phyloP scores from a whole-genome alignment of 768 basidiomycete species.

The Obba rivulosa region DNA sequence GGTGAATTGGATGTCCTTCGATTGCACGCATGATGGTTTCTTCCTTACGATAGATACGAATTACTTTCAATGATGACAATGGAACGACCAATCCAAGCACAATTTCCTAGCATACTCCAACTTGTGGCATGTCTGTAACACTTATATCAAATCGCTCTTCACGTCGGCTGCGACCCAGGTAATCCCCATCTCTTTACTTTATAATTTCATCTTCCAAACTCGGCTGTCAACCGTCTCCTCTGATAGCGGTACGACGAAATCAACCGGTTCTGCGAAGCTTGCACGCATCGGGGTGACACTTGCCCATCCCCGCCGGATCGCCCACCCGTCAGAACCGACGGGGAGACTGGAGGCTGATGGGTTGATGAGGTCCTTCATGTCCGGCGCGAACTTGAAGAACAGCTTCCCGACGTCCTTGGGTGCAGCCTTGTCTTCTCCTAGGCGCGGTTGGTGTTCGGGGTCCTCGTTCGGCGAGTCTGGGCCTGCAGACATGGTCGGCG shows the following conservation, averaged over 20 bases:
- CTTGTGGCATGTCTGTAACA: too few relatives aligned
- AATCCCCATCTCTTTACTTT: too few relatives aligned
- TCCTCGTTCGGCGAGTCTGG: constrained; percentile 34
- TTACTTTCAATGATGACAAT: too few relatives aligned
- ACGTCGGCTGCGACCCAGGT: too few relatives aligned
- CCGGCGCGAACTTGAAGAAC: constrained; percentile 71
- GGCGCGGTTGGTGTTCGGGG: constrained; percentile 10
- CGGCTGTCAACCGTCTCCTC: constrained; percentile 33
- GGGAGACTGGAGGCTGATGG: constrained; percentile 59
- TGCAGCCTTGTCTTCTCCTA: constrained; percentile 6
- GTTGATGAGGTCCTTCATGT: constrained; percentile 62
- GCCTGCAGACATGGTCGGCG: constrained; percentile 29
- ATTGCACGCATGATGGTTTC: too few relatives aligned
- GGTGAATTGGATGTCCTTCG: too few relatives aligned
- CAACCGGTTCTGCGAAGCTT: constrained; percentile 62
- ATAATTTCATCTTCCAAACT: constrained; percentile 57
- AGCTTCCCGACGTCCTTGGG: constrained; percentile 32
- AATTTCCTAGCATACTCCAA: too few relatives aligned
- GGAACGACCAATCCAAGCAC: too few relatives aligned
- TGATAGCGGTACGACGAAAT: constrained; percentile 14
- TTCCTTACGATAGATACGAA: too few relatives aligned
- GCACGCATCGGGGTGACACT: constrained; percentile 78
- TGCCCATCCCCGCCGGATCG: constrained; percentile 59
- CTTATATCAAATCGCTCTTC: too few relatives aligned
- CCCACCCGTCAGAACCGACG: constrained; percentile 79